A percentile compares a stretch with the other conserved stretches of the same genome.
Conservation (phyloP, 2,329 filamentous ascomycete genomes). For the Monascus ruber region DNA sequence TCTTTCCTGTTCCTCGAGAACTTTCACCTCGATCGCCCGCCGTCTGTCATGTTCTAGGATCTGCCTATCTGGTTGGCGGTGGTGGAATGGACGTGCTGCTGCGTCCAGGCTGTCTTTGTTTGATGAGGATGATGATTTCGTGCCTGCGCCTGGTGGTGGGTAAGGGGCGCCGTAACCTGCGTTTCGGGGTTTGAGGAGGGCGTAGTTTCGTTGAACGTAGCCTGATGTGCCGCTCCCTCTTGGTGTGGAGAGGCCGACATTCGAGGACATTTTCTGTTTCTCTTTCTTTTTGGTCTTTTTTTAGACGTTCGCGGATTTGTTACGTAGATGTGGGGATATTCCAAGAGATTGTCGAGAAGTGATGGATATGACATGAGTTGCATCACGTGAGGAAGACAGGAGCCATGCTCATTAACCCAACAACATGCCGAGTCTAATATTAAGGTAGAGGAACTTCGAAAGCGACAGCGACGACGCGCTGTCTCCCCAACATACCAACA, state of each 20-base stretch:
- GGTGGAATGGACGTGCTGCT: slow-evolving; percentile 49
- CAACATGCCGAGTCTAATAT: too few relatives aligned
- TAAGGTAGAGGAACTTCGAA: too few relatives aligned
- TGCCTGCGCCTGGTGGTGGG: slow-evolving; percentile 27
- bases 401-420: too few relatives aligned
- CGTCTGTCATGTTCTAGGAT: slow-evolving; percentile 92
- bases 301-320: too few relatives aligned
- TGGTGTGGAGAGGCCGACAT: slow-evolving; percentile 90
- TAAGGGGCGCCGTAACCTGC: slow-evolving; percentile 57
- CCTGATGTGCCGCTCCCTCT: slow-evolving; percentile 92
- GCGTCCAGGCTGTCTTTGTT: slow-evolving; percentile 42
- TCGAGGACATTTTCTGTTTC: slow-evolving; percentile 64
- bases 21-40: slow-evolving; percentile 82
- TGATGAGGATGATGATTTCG: slow-evolving; percentile 3
- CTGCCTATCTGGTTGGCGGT: slow-evolving; percentile 78
- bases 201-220: slow-evolving; percentile 93
- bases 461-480: too few relatives aligned
- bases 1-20: slow-evolving; percentile 78
- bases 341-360: too few relatives aligned
- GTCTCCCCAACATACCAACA: too few relatives aligned
- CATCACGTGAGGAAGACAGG: too few relatives aligned
- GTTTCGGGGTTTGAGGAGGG: slow-evolving; percentile 76
- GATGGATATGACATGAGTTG: too few relatives aligned
- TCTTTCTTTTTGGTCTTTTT: not conserved
- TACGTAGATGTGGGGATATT: too few relatives aligned